phyloP scores from a whole-genome alignment of 371 early-diverging fungal species.

The Mucor indicus region DNA sequence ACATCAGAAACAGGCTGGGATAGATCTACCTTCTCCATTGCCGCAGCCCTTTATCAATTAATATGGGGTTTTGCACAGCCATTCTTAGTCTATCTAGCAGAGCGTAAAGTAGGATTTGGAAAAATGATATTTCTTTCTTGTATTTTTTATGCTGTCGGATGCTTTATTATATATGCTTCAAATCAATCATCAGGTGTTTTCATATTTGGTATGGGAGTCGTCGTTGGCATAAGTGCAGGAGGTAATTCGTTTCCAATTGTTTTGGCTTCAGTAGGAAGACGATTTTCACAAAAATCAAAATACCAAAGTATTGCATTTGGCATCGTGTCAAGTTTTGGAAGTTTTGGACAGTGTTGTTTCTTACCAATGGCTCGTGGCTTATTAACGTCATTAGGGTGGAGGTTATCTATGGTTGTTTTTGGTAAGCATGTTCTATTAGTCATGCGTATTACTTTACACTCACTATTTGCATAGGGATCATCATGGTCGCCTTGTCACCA shows the following conservation, averaged over 20 bases:
- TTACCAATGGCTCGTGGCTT: constrained; percentile 29
- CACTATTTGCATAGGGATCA: constrained; percentile 3
- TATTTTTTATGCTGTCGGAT: constrained; percentile 24
- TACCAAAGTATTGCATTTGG: constrained; percentile 33
- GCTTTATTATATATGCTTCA: constrained; percentile 27
- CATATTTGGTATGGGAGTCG: constrained; percentile 27
- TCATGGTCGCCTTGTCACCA: constrained; percentile 13
- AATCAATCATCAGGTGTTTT: constrained; percentile 20
- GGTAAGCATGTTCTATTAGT: constrained; percentile 10
- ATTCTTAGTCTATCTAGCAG: constrained; percentile 28
- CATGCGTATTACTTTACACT: not conserved
- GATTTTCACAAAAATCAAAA: constrained; percentile 22
- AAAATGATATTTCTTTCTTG: constrained; percentile 19
- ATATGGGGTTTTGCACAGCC: constrained; percentile 32
- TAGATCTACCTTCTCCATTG: constrained; percentile 29
- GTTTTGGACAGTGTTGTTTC: constrained; percentile 34
- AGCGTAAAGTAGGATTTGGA: constrained; percentile 30
- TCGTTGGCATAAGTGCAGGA: constrained; percentile 29
- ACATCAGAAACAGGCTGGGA: constrained; percentile 28
- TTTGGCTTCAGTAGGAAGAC: constrained; percentile 25
- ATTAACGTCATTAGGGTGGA: constrained; percentile 27
- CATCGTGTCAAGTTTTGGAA: constrained; percentile 33
- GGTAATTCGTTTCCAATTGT: constrained; percentile 32
- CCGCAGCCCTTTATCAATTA: constrained; percentile 27
- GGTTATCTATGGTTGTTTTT: constrained; percentile 16